Evolutionary conservation across 257 asterid species (phyloP), one percentile per base, ranked within the genome.

Genomic region (Rauvolfia tetraphylla): DNA sequence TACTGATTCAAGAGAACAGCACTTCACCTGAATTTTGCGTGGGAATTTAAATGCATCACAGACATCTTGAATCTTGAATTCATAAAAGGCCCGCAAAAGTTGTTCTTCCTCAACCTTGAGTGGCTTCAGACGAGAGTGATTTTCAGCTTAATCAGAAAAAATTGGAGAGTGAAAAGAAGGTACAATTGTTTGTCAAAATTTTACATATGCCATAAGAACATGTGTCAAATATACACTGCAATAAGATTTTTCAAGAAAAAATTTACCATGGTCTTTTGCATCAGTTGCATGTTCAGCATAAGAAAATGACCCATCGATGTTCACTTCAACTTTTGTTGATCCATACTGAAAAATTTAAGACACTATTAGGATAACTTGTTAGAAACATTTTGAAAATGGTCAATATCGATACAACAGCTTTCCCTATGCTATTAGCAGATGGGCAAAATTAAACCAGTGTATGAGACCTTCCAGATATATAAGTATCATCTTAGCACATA

Each of bases 31-130:
- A 80, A 95, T 95, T 82, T 95, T 95, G 69, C 96, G 97, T 2
- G 99, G 99, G 80, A 95, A 95, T 86, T 88, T 92, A 84, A 95
- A 92, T 76, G 98, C 99, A 85, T 92, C 99, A 62, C 99, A 95
- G 49, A 92, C 98, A 70, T 95, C 99, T 83, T 95, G 98, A 79
- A 92, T 92, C 85, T 95, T 95, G 69, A 92, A 92, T 86, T 95
- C 98, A 46, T 92, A 95, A 78, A 91, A 95, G 71, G 96, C 98
- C 80, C 96, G 86, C 78, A 95, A 68, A 76, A 88, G 95, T 68
- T 87, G 93, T 77, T 95, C 99, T 80, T 95, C 98, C 81, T 95
- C 98, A 25, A 82, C 81, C 89, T 91, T 95, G 74, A 95, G 96
- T 72, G 98, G 89, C 81, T 95, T 92, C 5, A 92, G 84, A 38